phyloP scores from a whole-genome alignment of 2,329 filamentous ascomycete genomes.

The Rugonectria rugulosa region DNA sequence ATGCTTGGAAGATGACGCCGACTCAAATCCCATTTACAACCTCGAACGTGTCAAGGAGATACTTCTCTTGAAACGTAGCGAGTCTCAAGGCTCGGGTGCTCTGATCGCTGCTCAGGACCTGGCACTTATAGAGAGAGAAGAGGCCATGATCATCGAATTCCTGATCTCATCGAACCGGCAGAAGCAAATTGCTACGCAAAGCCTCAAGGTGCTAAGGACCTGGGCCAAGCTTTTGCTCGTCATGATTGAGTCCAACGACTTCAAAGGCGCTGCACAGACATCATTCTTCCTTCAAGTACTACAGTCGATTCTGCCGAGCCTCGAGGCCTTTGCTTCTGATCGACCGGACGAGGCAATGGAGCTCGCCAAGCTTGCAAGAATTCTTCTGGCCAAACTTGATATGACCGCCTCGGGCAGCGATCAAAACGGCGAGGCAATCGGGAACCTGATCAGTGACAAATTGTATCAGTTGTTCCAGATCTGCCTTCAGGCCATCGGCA shows the following conservation, averaged over 20 bases:
- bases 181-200: constrained; percentile 61
- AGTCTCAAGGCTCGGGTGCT: constrained; percentile 59
- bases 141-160: constrained; percentile 65
- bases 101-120: constrained; percentile 60
- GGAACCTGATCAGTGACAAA: constrained; percentile 85
- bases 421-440: constrained; percentile 57
- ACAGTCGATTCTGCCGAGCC: constrained; percentile 85
- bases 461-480: constrained; percentile 91
- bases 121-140: constrained; percentile 63
- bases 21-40: constrained; percentile 69
- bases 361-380: constrained; percentile 77
- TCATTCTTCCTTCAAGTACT: constrained; percentile 86
- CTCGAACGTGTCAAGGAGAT: constrained; percentile 76
- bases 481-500: constrained; percentile 79
- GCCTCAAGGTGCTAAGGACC: constrained; percentile 75
- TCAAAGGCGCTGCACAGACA: constrained; percentile 74
- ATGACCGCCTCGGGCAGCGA: constrained; percentile 50
- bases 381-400: constrained; percentile 76
- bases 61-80: constrained; percentile 72
- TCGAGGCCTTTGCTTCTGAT: constrained; percentile 78
- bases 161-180: constrained; percentile 70
- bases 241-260: constrained; percentile 82
- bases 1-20: constrained; percentile 68
- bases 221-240: constrained; percentile 89
- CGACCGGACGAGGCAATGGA: constrained; percentile 75